Evolutionary conservation across 2,329 filamentous ascomycete species (phyloP), one percentile per base, ranked within the genome.

Genomic region (Chaetomium sp.): DNA sequence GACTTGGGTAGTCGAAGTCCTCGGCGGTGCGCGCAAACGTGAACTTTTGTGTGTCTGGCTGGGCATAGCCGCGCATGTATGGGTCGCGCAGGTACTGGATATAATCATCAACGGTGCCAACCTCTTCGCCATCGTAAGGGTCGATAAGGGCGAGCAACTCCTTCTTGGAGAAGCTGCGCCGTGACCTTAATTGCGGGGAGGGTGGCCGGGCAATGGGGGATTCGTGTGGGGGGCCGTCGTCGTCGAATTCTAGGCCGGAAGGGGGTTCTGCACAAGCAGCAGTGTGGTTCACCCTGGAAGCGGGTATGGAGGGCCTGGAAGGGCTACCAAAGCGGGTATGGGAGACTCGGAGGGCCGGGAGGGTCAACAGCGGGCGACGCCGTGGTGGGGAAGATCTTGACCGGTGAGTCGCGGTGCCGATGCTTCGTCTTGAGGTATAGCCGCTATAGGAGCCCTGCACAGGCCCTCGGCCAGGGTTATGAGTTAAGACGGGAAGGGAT

Each of bases 81-180:
- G 84, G 85, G 65, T 87, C 83, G 27, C 78, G 78, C 55, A 85
- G 72, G 53, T 81, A 79, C 38, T 82, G 75, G 50, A 87, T 75
- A 66, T 86, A 80, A 31, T 87, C 83, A 16, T 86, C 80, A 12
- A 83, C 81, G 6, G 78, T 78, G 21, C 69, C 69, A n/a, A 67
- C 53, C 21, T 77, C 77, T 56, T 79, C 79, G 51, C 79, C 78
- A 58, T 80, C 77, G 50, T 82, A 82, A 23, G 81, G 78, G 50
- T 82, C 80, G 53, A 89, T 80, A 55, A 87, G 76, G 0, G 76
- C 78, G 64, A 87, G 76, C 31, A 88, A 79, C 57, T 85, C 79
- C 27, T 82, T 71, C 70, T 78, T 75, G 65, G 69, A 54, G 51
- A 65, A 60, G 35, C n/a, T 58, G 23, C n/a, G 58, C 16, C 25